A percentile compares a stretch with the other conserved stretches of the same genome.
phyloP scores from a whole-genome alignment of 352 stramenopile genomes.

The Elongisporangium undulatum region DNA sequence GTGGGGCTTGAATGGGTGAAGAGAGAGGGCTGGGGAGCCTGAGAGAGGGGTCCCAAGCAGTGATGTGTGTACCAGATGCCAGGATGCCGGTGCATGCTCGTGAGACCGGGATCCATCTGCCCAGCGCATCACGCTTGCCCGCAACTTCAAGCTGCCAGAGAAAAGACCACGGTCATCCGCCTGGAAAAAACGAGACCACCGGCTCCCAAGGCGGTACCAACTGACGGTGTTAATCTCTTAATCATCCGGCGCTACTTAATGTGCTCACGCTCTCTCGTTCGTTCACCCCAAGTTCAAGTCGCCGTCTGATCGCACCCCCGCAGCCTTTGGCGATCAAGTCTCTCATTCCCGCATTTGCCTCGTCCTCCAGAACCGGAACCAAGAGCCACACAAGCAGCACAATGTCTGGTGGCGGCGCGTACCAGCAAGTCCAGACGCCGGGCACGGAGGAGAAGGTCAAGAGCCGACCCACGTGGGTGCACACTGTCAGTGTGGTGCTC shows the following conservation, averaged over 20 bases:
- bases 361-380: neutral
- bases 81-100: neutral
- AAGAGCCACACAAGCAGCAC: neutral
- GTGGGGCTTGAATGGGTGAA: no score
- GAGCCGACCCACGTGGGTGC: slow-evolving; percentile 18
- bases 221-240: neutral
- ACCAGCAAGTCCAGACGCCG: neutral
- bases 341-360: neutral
- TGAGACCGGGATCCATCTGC: neutral
- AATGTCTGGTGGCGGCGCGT: neutral
- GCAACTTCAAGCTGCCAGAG: neutral
- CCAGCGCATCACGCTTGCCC: neutral
- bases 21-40: neutral
- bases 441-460: neutral
- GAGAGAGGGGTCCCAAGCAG: neutral
- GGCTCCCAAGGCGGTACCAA: neutral
- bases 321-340: neutral
- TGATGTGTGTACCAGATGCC: neutral
- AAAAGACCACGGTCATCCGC: neutral
- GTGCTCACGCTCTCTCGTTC: neutral
- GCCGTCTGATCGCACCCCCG: neutral
- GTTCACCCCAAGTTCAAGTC: neutral
- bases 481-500: slow-evolving; percentile 33
- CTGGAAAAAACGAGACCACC: neutral
- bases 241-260: neutral